phyloP scores from a whole-genome alignment of 2,329 filamentous ascomycete genomes.

The Pseudogymnoascus sp. region DNA sequence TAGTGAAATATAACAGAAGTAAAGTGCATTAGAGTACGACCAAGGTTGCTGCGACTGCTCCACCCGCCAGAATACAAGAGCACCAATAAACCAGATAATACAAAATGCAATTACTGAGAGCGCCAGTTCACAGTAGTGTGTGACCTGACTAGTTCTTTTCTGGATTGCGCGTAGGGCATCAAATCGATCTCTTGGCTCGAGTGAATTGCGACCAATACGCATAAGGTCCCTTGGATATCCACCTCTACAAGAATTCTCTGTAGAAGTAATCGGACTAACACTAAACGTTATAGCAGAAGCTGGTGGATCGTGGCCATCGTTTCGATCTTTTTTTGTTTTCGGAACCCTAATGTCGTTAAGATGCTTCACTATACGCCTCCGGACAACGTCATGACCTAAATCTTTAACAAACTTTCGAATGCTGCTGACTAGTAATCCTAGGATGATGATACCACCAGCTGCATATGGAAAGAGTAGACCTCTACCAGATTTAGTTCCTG shows the following conservation, averaged over 20 bases:
- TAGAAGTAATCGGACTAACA: neutral
- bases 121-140: conserved; percentile 50
- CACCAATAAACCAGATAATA: conserved; percentile 59
- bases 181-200: conserved; percentile 54
- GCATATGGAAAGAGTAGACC: conserved; percentile 78
- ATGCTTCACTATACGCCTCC: neutral
- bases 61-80: conserved; percentile 70
- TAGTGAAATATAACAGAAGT: conserved; percentile 79
- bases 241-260: neutral
- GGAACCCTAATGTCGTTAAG: neutral
- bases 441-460: conserved; percentile 73
- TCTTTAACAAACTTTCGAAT: conserved; percentile 49
- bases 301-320: neutral
- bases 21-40: conserved; percentile 74
- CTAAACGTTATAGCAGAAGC: neutral
- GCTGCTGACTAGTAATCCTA: conserved; percentile 67
- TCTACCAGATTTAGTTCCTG: conserved; percentile 50
- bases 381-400: neutral
- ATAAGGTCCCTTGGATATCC: conserved; percentile 23
- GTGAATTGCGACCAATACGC: conserved; percentile 36
- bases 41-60: conserved; percentile 43
- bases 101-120: conserved; percentile 51
- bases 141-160: conserved; percentile 46
- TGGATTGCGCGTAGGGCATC: conserved; percentile 63
- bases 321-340: neutral